phyloP scores from a whole-genome alignment of 1,284 basidiomycete genomes.

The Cryptococcus maquisensis region DNA sequence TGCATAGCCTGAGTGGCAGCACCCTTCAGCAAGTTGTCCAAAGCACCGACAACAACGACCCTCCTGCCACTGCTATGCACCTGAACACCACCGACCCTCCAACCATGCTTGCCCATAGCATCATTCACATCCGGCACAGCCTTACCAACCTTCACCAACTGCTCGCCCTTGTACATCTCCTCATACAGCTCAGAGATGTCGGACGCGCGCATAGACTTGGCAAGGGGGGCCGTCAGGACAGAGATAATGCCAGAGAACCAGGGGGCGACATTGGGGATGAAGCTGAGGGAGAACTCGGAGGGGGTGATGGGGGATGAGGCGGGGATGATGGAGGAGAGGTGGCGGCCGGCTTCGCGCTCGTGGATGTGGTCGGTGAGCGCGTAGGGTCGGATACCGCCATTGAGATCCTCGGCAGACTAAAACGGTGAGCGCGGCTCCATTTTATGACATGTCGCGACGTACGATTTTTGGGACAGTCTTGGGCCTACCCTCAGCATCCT shows the following conservation, averaged over 20 bases:
- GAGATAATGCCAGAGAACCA: slow-evolving; percentile 98
- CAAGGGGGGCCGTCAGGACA: slow-evolving; percentile 76
- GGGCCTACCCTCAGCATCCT: slow-evolving; percentile 63
- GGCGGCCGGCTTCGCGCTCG: slow-evolving; percentile 85
- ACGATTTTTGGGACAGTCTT: slow-evolving; percentile 77
- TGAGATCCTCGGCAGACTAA: slow-evolving; percentile 61
- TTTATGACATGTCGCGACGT: slow-evolving; percentile 15
- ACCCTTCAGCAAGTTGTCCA: slow-evolving; percentile 95
- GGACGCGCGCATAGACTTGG: slow-evolving; percentile 59
- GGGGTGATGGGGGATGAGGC: slow-evolving; percentile 5
- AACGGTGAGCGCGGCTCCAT: neutral
- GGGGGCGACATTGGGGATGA: slow-evolving; percentile 80
- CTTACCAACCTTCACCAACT: slow-evolving; percentile 62
- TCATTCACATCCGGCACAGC: slow-evolving; percentile 74
- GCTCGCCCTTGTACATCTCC: slow-evolving; percentile 71
- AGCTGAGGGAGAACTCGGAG: slow-evolving; percentile 64
- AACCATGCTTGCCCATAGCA: slow-evolving; percentile 77
- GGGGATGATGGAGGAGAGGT: slow-evolving; percentile 64
- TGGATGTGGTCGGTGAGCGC: slow-evolving; percentile 95
- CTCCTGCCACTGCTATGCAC: slow-evolving; percentile 82
- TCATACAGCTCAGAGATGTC: slow-evolving; percentile 74
- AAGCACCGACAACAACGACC: slow-evolving; percentile 84
- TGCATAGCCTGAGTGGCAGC: slow-evolving; percentile 97
- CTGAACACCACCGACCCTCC: slow-evolving; percentile 89
- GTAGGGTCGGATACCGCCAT: slow-evolving; percentile 77